Conservation (phyloP, 148 eudicot species). For the Chenopodium berlandieri region DNA sequence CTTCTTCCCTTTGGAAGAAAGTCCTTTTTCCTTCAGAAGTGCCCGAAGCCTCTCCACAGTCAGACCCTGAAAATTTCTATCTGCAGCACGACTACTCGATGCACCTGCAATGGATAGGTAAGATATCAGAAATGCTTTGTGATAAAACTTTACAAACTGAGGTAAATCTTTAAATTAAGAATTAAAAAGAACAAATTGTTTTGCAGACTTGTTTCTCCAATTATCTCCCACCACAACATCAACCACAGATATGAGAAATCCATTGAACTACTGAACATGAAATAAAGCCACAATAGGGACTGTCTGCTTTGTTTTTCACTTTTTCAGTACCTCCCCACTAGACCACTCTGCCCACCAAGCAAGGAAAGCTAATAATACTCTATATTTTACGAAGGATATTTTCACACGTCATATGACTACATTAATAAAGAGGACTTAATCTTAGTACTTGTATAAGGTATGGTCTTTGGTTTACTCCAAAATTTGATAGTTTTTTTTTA, state of each 20-base stretch:
- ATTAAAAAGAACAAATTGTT: background rate
- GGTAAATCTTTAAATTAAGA: background rate
- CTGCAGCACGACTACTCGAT: constrained; percentile 41
- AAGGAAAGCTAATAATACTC: background rate
- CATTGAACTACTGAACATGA: background rate
- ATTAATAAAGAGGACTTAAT: background rate
- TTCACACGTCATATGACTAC: background rate
- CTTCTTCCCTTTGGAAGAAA: constrained; percentile 72
- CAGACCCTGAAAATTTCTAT: constrained; percentile 52
- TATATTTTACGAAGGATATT: background rate
- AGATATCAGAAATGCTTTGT: background rate
- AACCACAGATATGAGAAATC: background rate
- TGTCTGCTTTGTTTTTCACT: background rate
- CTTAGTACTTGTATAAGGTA: background rate
- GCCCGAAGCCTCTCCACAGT: constrained; percentile 81
- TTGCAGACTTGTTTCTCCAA: background rate
- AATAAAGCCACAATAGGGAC: background rate
- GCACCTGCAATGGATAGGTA: constrained; percentile 42
- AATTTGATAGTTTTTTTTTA: no score
- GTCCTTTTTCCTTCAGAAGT: constrained; percentile 76
- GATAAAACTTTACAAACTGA: background rate
- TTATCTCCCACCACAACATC: background rate
- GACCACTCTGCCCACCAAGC: background rate
- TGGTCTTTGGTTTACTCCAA: background rate
- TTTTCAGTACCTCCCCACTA: background rate